A percentile compares a stretch with the other conserved stretches of the same genome.
These are phyloP conservation scores for Boeremia exigua DNA, from an alignment of 2,329 filamentous ascomycete species.

Conservation along the genomic window DNA sequence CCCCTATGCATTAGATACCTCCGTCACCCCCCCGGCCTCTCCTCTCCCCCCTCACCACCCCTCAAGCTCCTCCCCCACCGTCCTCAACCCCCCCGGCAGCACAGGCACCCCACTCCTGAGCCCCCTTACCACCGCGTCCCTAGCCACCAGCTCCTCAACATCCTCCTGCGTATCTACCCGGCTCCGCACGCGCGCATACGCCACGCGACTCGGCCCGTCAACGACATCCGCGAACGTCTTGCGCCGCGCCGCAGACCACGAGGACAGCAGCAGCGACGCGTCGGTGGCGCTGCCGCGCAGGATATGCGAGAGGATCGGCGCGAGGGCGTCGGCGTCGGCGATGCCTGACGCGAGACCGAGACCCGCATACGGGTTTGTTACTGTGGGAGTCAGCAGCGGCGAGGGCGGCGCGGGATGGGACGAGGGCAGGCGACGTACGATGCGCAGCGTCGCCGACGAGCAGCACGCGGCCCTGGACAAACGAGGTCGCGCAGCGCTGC, in stretches of 20 bases:
- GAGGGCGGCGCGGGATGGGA: neutral
- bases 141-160: slow-evolving; percentile 27
- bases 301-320: slow-evolving; percentile 34
- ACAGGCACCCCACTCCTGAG: slow-evolving; percentile 41
- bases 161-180: slow-evolving; percentile 38
- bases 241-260: slow-evolving; percentile 44
- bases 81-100: slow-evolving; percentile 38
- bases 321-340: slow-evolving; percentile 42
- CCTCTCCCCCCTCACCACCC: slow-evolving; percentile 35
- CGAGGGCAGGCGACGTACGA: slow-evolving; percentile 21
- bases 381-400: slow-evolving; percentile 9
- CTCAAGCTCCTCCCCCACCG: slow-evolving; percentile 29
- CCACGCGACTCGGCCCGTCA: slow-evolving; percentile 41
- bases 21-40: too few species aligned
- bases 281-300: slow-evolving; percentile 23
- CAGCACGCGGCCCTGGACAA: slow-evolving; percentile 43
- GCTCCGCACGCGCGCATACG: slow-evolving; percentile 34
- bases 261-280: slow-evolving; percentile 36
- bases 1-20: too few species aligned
- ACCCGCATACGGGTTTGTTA: slow-evolving; percentile 49
- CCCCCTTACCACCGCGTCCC: slow-evolving; percentile 38
- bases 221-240: slow-evolving; percentile 46
- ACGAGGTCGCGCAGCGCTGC: slow-evolving; percentile 44
- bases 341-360: slow-evolving; percentile 45
- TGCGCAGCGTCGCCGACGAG: slow-evolving; percentile 52